Percentiles rank a stretch among this genome's conserved stretches.
Conservation (phyloP, 768 basidiomycete genomes). For the Pilatotrama ljubarskyi region DNA sequence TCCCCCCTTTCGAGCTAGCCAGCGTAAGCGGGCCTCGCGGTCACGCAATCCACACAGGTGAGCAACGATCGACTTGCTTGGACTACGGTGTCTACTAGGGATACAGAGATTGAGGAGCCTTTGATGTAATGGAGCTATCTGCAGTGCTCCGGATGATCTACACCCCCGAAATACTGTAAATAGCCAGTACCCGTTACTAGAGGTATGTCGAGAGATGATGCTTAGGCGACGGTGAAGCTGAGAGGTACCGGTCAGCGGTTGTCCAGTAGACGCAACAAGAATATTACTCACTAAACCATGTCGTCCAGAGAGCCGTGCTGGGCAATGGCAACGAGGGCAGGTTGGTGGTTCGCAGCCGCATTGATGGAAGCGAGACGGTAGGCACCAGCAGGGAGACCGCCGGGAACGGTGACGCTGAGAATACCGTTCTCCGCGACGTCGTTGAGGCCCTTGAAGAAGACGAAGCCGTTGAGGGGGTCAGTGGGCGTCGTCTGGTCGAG, state of each 20-base stretch:
- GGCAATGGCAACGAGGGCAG: conserved; percentile 36
- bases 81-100: conserved; percentile 1
- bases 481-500: conserved; percentile 50
- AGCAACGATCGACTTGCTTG: conserved; percentile 4
- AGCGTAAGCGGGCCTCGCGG: neutral
- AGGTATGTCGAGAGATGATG: neutral
- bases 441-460: conserved; percentile 61
- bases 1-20: no score
- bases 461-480: conserved; percentile 48
- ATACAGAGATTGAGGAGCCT: neutral
- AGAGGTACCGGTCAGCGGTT: neutral
- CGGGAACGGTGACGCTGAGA: conserved; percentile 48
- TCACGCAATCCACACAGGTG: neutral
- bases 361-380: conserved; percentile 49
- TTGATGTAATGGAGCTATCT: neutral
- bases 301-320: conserved; percentile 42
- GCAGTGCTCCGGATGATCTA: conserved; percentile 4
- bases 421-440: conserved; percentile 44
- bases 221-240: conserved; percentile 25
- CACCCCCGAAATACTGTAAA: conserved; percentile 13
- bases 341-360: conserved; percentile 45
- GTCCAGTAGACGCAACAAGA: neutral
- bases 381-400: conserved; percentile 53
- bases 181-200: conserved; percentile 4
- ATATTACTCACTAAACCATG: conserved; percentile 31